Conservation (phyloP, 345 rosid genomes). For the Bretschneidera sinensis region DNA sequence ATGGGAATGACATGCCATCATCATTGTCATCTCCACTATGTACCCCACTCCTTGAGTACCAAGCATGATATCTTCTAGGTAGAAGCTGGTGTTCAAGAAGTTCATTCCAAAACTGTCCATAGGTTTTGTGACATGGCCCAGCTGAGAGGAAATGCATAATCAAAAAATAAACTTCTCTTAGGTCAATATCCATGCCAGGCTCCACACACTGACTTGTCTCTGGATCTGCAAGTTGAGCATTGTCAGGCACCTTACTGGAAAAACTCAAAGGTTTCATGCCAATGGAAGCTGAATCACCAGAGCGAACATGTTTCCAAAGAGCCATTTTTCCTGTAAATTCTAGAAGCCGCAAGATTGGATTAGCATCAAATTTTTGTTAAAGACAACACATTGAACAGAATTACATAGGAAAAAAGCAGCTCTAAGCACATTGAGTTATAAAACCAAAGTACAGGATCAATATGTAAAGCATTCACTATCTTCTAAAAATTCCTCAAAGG, state of each 20-base stretch:
- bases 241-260: constrained; percentile 48
- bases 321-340: constrained; percentile 48
- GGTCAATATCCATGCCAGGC: constrained; percentile 63
- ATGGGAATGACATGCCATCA: constrained; percentile 75
- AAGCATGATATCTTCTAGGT: constrained; percentile 94
- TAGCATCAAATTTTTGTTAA: neutral
- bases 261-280: constrained; percentile 63
- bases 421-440: no score
- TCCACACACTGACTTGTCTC: constrained; percentile 30
- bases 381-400: constrained; percentile 5
- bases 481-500: neutral
- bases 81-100: constrained; percentile 83
- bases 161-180: constrained; percentile 83
- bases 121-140: constrained; percentile 87
- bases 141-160: constrained; percentile 89
- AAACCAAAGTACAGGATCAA: no score
- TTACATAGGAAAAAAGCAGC: neutral
- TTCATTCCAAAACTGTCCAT: constrained; percentile 71
- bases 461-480: neutral
- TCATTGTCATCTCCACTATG: constrained; percentile 63
- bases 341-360: constrained; percentile 1
- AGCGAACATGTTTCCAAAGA: constrained; percentile 60
- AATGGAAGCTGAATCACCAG: constrained; percentile 41
- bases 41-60: constrained; percentile 82
- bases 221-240: constrained; percentile 44